A percentile compares a stretch with the other conserved stretches of the same genome.
phyloP scores from a whole-genome alignment of 1,284 basidiomycete species.

The Athelia sp. region DNA sequence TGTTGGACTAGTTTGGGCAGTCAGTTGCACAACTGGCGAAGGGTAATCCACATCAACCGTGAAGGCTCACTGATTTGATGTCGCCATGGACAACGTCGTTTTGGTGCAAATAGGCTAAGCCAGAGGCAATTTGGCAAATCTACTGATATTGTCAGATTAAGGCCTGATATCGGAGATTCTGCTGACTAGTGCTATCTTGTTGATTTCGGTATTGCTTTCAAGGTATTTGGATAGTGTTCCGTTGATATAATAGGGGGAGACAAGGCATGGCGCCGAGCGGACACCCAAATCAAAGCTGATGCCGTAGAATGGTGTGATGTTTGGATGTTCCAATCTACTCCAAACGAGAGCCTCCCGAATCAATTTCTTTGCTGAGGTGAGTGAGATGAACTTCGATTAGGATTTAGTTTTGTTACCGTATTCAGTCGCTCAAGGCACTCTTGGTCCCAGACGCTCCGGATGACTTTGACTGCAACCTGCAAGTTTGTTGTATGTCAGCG shows the following conservation, averaged over 20 bases:
- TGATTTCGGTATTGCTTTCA: conserved; percentile 6
- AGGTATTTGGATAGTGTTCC: conserved; percentile 15
- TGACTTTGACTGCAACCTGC: not conserved
- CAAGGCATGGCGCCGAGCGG: conserved; percentile 10
- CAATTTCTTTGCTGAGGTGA: conserved; percentile 9
- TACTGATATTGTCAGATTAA: conserved; percentile 1
- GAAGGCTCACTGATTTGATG: conserved; percentile 15
- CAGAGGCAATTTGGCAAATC: conserved; percentile 13
- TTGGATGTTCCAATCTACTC: conserved; percentile 13
- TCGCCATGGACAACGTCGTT: conserved; percentile 17
- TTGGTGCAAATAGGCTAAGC: conserved; percentile 15
- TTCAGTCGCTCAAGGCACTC: not conserved
- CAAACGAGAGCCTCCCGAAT: conserved; percentile 15
- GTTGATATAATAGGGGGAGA: conserved; percentile 15
- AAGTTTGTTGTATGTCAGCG: not conserved
- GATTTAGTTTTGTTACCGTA: not conserved
- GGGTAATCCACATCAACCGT: not conserved
- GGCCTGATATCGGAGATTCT: not conserved
- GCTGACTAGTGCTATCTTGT: conserved; percentile 11
- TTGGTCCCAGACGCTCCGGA: not conserved
- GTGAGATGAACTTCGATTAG: too few species aligned
- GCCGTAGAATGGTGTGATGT: conserved; percentile 17
- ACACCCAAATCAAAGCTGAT: conserved; percentile 12
- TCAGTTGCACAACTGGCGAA: not conserved
- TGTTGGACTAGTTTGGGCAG: conserved; percentile 3